Evolutionary conservation across 176 grass and related monocot genomes (phyloP).

Genomic region (Melocanna baccifera): DNA sequence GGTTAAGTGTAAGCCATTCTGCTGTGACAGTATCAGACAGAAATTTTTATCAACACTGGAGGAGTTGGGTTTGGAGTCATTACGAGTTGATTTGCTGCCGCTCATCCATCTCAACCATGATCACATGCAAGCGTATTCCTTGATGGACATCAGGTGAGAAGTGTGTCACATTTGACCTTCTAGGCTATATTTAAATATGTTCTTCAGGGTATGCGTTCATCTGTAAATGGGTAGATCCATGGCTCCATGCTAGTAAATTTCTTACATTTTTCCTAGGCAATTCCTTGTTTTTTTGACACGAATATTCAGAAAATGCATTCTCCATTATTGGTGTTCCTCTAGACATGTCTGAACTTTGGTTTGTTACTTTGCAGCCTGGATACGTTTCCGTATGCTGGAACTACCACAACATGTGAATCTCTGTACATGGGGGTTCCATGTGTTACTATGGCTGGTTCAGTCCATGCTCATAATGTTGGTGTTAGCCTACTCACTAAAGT

Average conservation of each 20-base stretch:
- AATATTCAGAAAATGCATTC: slow-evolving; percentile 8
- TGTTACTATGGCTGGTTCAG: slow-evolving; percentile 96
- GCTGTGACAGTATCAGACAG: slow-evolving; percentile 85
- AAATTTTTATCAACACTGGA: slow-evolving; percentile 85
- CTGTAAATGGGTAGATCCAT: slow-evolving; percentile 17
- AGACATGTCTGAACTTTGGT: slow-evolving; percentile 20
- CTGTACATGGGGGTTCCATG: slow-evolving; percentile 98
- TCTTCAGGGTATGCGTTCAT: not conserved
- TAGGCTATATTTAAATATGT: not conserved
- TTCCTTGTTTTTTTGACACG: not conserved
- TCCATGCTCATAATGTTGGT: slow-evolving; percentile 99
- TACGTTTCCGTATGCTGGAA: slow-evolving; percentile 98
- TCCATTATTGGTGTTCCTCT: slow-evolving; percentile 1
- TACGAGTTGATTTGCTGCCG: slow-evolving; percentile 87
- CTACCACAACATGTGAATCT: slow-evolving; percentile 96
- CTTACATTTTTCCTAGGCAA: not conserved
- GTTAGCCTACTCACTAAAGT: slow-evolving; percentile 92
- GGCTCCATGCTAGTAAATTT: slow-evolving; percentile 2
- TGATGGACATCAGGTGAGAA: slow-evolving; percentile 95
- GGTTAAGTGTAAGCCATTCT: slow-evolving; percentile 97
- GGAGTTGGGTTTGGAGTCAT: slow-evolving; percentile 77
- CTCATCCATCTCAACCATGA: slow-evolving; percentile 98
- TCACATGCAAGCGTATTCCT: slow-evolving; percentile 98
- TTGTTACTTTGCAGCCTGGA: slow-evolving; percentile 64
- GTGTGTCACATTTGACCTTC: not conserved